A percentile compares a stretch with the other conserved stretches of the same genome.
These are phyloP conservation scores for Platanthera guangdongensis DNA, from an alignment of 106 monocot species.

Conservation along the genomic window DNA sequence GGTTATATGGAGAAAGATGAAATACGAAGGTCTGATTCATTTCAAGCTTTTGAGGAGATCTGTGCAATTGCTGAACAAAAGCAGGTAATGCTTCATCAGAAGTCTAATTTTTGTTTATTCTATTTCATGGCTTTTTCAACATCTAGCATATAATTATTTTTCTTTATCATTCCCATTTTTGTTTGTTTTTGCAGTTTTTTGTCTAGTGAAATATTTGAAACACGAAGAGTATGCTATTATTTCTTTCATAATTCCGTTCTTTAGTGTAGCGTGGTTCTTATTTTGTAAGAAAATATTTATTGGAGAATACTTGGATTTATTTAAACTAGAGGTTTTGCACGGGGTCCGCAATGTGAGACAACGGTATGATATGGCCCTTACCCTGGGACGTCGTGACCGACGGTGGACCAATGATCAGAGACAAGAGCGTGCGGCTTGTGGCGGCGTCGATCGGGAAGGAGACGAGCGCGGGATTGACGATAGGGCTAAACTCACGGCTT, in stretches of 20 bases:
- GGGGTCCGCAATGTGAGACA: too few species aligned
- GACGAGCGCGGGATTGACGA: too few species aligned
- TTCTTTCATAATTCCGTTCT: background rate
- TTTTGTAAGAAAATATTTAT: background rate
- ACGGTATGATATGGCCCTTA: too few species aligned
- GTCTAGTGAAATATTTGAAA: background rate
- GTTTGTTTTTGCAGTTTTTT: background rate
- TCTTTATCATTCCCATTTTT: background rate
- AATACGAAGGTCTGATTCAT: slow-evolving; percentile 90
- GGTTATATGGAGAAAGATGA: slow-evolving; percentile 99
- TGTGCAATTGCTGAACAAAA: slow-evolving; percentile 91
- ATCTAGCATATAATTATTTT: background rate
- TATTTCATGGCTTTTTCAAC: background rate
- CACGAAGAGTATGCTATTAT: background rate
- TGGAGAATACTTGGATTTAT: background rate
- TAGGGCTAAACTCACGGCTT: too few species aligned
- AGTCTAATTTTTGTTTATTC: background rate
- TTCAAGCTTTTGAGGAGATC: slow-evolving; percentile 97
- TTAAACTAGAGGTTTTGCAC: background rate
- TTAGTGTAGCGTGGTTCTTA: background rate
- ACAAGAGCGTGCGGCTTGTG: too few species aligned
- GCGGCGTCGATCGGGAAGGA: too few species aligned
- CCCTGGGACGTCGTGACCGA: too few species aligned
- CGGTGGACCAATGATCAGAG: too few species aligned
- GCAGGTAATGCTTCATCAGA: slow-evolving; percentile 32